phyloP scores from a whole-genome alignment of 164 flowering plant species.

The Nymphaea thermarum region DNA sequence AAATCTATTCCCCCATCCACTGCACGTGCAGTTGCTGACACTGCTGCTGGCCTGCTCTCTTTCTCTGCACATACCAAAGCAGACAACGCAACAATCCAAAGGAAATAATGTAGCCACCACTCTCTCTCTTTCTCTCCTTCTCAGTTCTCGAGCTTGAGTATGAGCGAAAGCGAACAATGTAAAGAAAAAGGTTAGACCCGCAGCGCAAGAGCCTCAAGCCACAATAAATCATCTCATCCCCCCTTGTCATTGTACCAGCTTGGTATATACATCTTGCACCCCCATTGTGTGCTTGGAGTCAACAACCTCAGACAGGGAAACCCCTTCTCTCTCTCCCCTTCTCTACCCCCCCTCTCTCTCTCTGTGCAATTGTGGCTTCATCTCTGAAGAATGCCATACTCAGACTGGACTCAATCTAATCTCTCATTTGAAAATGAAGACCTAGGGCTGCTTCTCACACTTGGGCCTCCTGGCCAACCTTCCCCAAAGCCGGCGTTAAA shows the following conservation, averaged over 20 bases:
- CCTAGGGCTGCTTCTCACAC: neutral
- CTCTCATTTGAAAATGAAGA: neutral
- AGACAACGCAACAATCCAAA: neutral
- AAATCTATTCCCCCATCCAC: neutral
- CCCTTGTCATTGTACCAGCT: no score
- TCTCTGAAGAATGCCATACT: neutral
- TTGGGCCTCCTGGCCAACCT: neutral
- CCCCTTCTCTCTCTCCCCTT: no score
- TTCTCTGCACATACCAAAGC: neutral
- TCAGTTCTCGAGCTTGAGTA: no score
- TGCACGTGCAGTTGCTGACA: neutral
- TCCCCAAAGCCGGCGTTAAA: neutral
- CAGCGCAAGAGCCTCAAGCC: no score
- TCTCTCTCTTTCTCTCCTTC: no score
- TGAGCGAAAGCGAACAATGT: no score
- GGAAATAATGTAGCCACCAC: no score
- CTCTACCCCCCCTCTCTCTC: neutral
- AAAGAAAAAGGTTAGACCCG: no score
- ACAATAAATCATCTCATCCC: no score
- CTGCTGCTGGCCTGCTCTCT: neutral
- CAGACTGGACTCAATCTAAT: neutral
- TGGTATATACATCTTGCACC: no score
- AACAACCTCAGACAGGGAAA: no score
- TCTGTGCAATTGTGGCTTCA: neutral
- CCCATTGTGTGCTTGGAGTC: no score